Conservation (phyloP, 1,284 basidiomycete genomes). For the Apiotrichum domesticum region DNA sequence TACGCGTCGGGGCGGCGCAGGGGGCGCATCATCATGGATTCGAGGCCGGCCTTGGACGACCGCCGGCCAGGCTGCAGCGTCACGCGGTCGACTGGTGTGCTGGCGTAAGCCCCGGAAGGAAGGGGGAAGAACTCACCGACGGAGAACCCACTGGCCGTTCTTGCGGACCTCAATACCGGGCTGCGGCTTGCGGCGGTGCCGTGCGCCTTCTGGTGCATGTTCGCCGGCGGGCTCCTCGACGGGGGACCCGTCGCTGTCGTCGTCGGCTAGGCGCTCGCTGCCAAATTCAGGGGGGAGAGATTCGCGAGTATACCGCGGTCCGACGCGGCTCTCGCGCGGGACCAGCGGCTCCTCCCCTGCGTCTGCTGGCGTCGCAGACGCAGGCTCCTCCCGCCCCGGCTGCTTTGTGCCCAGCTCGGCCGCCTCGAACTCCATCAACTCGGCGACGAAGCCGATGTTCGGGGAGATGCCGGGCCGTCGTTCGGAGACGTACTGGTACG, state of each 20-base stretch:
- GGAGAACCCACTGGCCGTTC: slow-evolving; percentile 72
- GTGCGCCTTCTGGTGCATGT: slow-evolving; percentile 50
- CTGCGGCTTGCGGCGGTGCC: slow-evolving; percentile 55
- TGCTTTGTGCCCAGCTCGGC: slow-evolving; percentile 76
- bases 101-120: slow-evolving; percentile 8
- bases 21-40: slow-evolving; percentile 49
- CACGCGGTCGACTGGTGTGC: slow-evolving; percentile 72
- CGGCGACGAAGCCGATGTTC: slow-evolving; percentile 95
- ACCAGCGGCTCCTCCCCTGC: neutral
- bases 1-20: neutral
- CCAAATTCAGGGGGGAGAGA: slow-evolving; percentile 58
- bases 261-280: slow-evolving; percentile 1
- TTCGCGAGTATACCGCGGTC: slow-evolving; percentile 59
- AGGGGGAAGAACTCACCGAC: slow-evolving; percentile 49
- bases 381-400: slow-evolving; percentile 11
- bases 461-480: slow-evolving; percentile 88
- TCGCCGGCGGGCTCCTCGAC: slow-evolving; percentile 6
- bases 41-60: slow-evolving; percentile 82
- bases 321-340: slow-evolving; percentile 43
- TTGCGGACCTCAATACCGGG: slow-evolving; percentile 63
- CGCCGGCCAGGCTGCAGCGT: slow-evolving; percentile 78
- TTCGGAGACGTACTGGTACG: slow-evolving; percentile 85
- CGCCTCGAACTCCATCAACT: slow-evolving; percentile 94
- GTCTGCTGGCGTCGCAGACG: too few relatives aligned
- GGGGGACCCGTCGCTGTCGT: neutral